phyloP scores from a whole-genome alignment of 2,329 filamentous ascomycete species.

The Fusarium keratoplasticum region DNA sequence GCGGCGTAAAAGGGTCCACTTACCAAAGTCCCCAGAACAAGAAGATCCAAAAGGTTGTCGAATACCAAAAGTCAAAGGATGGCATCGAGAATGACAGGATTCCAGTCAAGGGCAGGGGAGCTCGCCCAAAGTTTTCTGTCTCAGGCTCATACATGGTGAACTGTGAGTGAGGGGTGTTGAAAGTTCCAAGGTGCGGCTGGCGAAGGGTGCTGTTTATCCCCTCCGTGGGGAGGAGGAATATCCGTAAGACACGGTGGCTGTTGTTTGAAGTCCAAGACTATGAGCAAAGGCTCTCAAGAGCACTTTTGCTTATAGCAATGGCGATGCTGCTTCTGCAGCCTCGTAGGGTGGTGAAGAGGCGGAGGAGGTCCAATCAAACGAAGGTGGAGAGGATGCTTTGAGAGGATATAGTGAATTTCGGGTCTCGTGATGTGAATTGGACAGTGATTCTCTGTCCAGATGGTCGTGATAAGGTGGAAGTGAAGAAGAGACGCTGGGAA shows the following conservation, averaged over 20 bases:
- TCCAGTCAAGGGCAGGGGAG: conserved; percentile 29
- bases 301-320: conserved; percentile 2
- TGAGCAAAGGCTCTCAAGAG: conserved; percentile 7
- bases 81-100: conserved; percentile 33
- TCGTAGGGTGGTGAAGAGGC: conserved; percentile 6
- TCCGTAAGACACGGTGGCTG: conserved; percentile 26
- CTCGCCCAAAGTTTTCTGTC: conserved; percentile 22
- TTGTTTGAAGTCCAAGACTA: conserved; percentile 13
- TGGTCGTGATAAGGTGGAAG: conserved; percentile 28
- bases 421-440: conserved; percentile 34
- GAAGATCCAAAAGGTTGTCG: conserved; percentile 60
- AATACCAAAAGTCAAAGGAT: conserved; percentile 53
- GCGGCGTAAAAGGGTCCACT: conserved; percentile 38
- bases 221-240: conserved; percentile 15
- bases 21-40: conserved; percentile 61
- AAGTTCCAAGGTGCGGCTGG: conserved; percentile 22
- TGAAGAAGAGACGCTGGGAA: conserved; percentile 44
- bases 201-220: conserved; percentile 37
- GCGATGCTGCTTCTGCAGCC: conserved; percentile 1
- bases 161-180: conserved; percentile 11
- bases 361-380: conserved; percentile 18
- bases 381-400: conserved; percentile 26
- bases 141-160: conserved; percentile 39
- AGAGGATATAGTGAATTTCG: conserved; percentile 20
- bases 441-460: conserved; percentile 39